A percentile compares a stretch with the other conserved stretches of the same genome.
These are phyloP conservation scores for Flagelloscypha sp. DNA, from an alignment of 768 basidiomycete species.

Conservation along the genomic window DNA sequence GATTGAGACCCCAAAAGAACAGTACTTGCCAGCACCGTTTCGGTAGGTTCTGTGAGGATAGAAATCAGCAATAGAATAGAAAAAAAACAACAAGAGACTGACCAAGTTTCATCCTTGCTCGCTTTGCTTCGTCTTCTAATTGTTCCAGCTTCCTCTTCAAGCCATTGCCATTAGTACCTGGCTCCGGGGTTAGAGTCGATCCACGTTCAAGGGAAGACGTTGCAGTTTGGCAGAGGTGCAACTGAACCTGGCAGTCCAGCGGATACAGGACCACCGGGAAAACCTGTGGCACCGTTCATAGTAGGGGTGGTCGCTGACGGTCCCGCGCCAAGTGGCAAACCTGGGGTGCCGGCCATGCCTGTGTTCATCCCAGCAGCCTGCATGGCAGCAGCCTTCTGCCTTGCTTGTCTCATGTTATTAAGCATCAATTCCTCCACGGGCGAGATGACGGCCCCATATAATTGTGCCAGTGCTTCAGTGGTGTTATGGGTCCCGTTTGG, in stretches of 20 bases:
- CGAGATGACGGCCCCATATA: too few species aligned
- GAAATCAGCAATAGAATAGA: conserved; percentile 14
- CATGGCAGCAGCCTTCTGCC: too few species aligned
- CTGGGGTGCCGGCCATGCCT: too few species aligned
- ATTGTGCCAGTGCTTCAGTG: too few species aligned
- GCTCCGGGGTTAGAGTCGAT: conserved; percentile 12
- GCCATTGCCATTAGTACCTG: conserved; percentile 27
- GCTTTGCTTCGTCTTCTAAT: conserved; percentile 60
- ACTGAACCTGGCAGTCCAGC: conserved; percentile 11
- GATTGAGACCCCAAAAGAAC: conserved; percentile 4
- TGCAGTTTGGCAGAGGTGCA: conserved; percentile 8
- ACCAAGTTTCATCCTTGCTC: conserved; percentile 70
- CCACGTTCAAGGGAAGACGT: conserved; percentile 9
- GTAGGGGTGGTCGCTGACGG: conserved; percentile 14
- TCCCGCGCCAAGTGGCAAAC: conserved; percentile 1
- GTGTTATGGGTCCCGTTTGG: too few species aligned
- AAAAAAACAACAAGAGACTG: conserved; percentile 17
- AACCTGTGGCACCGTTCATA: conserved; percentile 20
- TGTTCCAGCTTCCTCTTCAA: conserved; percentile 67
- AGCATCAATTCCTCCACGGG: too few species aligned
- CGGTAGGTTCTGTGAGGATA: conserved; percentile 36
- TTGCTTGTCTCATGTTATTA: too few species aligned
- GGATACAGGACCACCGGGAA: conserved; percentile 16
- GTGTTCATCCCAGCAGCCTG: too few species aligned
- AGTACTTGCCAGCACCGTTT: conserved; percentile 35